These are phyloP conservation scores for Murraya paniculata DNA, from an alignment of 345 rosid species.

Conservation along the genomic window DNA sequence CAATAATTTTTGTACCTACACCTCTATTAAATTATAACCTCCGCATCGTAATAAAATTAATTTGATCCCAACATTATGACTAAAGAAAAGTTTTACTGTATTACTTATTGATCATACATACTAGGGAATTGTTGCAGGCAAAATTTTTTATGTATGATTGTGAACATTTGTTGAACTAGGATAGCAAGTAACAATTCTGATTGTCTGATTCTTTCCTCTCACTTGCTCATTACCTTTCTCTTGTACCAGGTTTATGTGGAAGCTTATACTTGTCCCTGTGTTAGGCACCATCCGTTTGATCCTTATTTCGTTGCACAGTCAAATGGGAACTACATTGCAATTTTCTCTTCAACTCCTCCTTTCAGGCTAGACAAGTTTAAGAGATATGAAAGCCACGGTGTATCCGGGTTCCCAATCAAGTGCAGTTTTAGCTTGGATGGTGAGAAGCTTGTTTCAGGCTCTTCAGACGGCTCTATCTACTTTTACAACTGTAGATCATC, in stretches of 20 bases:
- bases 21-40: too few species aligned
- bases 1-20: too few species aligned
- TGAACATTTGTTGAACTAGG: background rate
- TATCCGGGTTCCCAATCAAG: conserved; percentile 79
- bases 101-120: background rate
- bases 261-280: conserved; percentile 80
- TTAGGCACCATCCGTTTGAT: conserved; percentile 65
- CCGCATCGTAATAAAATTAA: too few species aligned
- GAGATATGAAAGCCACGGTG: conserved; percentile 70
- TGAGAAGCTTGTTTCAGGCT: conserved; percentile 64
- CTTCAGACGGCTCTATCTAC: conserved; percentile 74
- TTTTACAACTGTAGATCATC: conserved; percentile 48
- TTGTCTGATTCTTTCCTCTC: background rate
- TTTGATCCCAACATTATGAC: too few species aligned
- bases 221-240: background rate
- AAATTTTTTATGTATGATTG: background rate
- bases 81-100: too few species aligned
- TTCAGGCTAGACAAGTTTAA: conserved; percentile 79
- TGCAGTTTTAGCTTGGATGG: conserved; percentile 77
- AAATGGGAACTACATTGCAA: conserved; percentile 85
- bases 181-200: background rate
- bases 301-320: conserved; percentile 75
- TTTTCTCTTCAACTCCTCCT: conserved; percentile 70
- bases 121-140: background rate
- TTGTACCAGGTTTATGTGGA: conserved; percentile 68